Evolutionary conservation across 163 green algal species (phyloP).

Genomic region (Chlamydomonas reinhardtii): DNA sequence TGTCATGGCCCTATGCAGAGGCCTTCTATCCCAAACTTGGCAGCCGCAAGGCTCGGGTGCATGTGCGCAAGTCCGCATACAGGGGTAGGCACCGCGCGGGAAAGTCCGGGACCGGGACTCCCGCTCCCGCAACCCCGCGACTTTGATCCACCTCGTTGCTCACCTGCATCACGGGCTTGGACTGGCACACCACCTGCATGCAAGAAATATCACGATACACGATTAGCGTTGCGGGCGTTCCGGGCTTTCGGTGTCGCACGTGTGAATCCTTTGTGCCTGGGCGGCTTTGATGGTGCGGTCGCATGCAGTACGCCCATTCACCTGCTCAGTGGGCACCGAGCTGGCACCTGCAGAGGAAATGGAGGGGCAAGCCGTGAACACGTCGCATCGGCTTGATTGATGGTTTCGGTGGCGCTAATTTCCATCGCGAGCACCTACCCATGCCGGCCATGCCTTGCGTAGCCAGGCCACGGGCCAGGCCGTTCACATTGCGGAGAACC

Average conservation of each 20-base stretch:
- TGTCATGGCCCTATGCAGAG: too few relatives aligned
- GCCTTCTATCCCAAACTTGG: too few relatives aligned
- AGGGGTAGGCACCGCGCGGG: too few relatives aligned
- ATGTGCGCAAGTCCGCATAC: too few relatives aligned
- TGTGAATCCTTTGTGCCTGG: not conserved
- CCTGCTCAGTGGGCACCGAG: not conserved
- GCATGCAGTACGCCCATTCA: not conserved
- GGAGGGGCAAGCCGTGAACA: not conserved
- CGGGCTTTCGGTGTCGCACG: not conserved
- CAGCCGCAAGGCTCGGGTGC: too few relatives aligned
- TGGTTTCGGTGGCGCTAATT: not conserved
- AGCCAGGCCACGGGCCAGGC: conserved; percentile 7
- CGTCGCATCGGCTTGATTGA: too few relatives aligned
- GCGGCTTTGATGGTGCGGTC: too few relatives aligned
- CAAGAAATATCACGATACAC: not conserved
- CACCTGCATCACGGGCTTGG: conserved; percentile 30
- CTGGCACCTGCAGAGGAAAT: not conserved
- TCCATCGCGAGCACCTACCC: not conserved
- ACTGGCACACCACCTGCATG: conserved; percentile 1
- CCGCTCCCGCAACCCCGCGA: too few relatives aligned
- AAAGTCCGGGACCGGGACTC: too few relatives aligned
- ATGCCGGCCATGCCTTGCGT: conserved; percentile 19
- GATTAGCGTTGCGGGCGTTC: too few relatives aligned
- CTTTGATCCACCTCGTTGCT: not conserved
- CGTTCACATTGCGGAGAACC: too few relatives aligned